These are phyloP conservation scores for Ambrosia artemisiifolia DNA, from an alignment of 129 eudicot genomes.

Conservation along the genomic window DNA sequence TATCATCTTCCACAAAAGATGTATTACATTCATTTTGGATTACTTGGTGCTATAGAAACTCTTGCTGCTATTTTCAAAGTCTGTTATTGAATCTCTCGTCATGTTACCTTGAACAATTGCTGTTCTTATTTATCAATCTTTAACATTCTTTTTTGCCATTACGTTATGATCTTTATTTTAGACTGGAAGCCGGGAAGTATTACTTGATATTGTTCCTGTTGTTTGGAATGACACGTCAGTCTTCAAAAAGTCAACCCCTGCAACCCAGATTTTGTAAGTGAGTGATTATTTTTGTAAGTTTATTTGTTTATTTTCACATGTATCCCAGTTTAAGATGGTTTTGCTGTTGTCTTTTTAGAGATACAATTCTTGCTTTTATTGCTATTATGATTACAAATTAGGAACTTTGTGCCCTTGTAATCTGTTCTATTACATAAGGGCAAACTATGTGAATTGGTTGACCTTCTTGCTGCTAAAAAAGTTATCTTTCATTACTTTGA, in stretches of 20 bases:
- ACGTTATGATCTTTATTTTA: conserved; percentile 29
- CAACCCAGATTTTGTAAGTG: no score
- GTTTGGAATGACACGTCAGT: conserved; percentile 76
- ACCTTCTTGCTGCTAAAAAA: no score
- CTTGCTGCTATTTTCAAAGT: conserved; percentile 95
- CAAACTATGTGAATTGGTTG: no score
- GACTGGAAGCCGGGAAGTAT: conserved; percentile 39
- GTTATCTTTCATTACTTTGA: no score
- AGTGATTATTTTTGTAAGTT: no score
- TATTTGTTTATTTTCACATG: no score
- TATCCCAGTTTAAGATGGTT: no score
- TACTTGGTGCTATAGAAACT: conserved; percentile 78
- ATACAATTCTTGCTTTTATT: no score
- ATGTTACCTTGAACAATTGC: conserved; percentile 1
- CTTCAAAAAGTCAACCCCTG: conserved; percentile 65
- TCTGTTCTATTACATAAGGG: no score
- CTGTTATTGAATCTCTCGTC: conserved; percentile 9
- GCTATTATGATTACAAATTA: no score
- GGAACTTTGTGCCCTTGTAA: no score
- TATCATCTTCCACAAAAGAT: conserved; percentile 57
- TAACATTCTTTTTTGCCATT: conserved; percentile 2
- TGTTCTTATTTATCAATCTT: not conserved
- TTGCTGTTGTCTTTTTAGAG: no score
- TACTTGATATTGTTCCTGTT: conserved; percentile 62
- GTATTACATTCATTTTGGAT: conserved; percentile 60